Conservation (phyloP, 2,329 filamentous ascomycete species). For the Septoria linicola region DNA sequence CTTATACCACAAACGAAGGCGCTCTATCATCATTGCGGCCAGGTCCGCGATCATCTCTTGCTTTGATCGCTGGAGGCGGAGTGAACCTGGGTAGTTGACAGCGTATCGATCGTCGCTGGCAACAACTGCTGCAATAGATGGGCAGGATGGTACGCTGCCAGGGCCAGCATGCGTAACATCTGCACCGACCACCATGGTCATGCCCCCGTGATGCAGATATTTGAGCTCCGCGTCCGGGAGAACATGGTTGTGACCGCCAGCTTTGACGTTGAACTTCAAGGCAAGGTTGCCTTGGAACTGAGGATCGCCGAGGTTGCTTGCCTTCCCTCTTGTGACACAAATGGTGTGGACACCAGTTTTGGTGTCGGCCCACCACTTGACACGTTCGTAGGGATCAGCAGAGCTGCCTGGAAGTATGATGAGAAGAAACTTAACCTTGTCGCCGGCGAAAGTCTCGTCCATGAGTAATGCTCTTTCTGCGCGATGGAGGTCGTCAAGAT, state of each 20-base stretch:
- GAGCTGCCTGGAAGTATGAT: background rate
- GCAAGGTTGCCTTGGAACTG: constrained; percentile 16
- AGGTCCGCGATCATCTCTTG: constrained; percentile 35
- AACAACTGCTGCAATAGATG: constrained; percentile 22
- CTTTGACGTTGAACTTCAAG: constrained; percentile 26
- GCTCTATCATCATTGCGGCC: constrained; percentile 32
- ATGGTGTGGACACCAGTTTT: constrained; percentile 6
- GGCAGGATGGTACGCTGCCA: constrained; percentile 17
- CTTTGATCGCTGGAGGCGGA: constrained; percentile 37
- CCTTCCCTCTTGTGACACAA: constrained; percentile 3
- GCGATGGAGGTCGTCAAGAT: background rate
- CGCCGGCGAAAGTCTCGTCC: background rate
- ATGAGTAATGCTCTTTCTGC: background rate
- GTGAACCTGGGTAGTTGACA: constrained; percentile 38
- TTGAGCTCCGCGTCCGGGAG: background rate
- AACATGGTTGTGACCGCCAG: constrained; percentile 18
- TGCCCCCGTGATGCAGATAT: background rate
- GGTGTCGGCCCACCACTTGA: constrained; percentile 13
- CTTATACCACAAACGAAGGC: constrained; percentile 26
- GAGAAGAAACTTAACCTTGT: background rate
- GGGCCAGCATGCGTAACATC: constrained; percentile 44
- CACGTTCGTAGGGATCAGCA: background rate
- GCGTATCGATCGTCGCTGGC: constrained; percentile 17
- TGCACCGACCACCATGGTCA: constrained; percentile 41
- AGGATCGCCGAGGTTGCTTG: background rate